Evolutionary conservation across 768 basidiomycete species (phyloP).

Genomic region (Naganishia kalamii): DNA sequence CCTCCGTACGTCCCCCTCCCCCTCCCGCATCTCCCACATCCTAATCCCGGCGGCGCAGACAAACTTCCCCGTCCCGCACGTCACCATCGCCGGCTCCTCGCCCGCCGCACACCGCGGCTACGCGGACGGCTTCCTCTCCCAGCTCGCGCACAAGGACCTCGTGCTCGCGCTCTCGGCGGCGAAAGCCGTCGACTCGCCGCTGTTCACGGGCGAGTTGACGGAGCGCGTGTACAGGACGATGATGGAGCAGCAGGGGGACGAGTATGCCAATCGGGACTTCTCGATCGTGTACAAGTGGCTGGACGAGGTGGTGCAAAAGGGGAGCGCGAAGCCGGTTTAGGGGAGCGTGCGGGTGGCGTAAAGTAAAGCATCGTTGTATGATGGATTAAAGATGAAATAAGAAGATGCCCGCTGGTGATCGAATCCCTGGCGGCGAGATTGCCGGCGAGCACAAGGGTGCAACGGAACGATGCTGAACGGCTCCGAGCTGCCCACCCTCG

Average conservation of each 20-base stretch:
- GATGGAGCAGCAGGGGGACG: slow-evolving; percentile 6
- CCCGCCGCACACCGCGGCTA: slow-evolving; percentile 23
- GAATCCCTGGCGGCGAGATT: too few species aligned
- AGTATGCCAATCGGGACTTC: slow-evolving; percentile 19
- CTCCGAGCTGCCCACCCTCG: too few species aligned
- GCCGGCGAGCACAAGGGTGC: too few species aligned
- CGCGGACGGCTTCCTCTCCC: slow-evolving; percentile 24
- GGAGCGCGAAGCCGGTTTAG: not conserved
- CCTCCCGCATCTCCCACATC: not conserved
- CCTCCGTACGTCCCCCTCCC: slow-evolving; percentile 8
- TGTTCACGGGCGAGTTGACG: slow-evolving; percentile 18
- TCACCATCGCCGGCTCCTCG: slow-evolving; percentile 13
- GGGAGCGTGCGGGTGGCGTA: not conserved
- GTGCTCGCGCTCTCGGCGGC: slow-evolving; percentile 22
- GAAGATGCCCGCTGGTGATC: too few species aligned
- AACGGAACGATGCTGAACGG: too few species aligned
- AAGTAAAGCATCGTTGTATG: not conserved
- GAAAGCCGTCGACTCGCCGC: not conserved
- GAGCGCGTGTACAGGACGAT: slow-evolving; percentile 22
- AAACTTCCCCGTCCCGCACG: slow-evolving; percentile 26
- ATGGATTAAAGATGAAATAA: not conserved
- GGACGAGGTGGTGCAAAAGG: slow-evolving; percentile 11
- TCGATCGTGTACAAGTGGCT: slow-evolving; percentile 26
- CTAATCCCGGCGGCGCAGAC: not conserved
- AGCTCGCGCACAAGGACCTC: slow-evolving; percentile 24